Percentiles rank a stretch among this genome's conserved stretches.
These are phyloP conservation scores for Entophlyctis luteolus DNA, from an alignment of 192 early-diverging fungal species.

Conservation along the genomic window DNA sequence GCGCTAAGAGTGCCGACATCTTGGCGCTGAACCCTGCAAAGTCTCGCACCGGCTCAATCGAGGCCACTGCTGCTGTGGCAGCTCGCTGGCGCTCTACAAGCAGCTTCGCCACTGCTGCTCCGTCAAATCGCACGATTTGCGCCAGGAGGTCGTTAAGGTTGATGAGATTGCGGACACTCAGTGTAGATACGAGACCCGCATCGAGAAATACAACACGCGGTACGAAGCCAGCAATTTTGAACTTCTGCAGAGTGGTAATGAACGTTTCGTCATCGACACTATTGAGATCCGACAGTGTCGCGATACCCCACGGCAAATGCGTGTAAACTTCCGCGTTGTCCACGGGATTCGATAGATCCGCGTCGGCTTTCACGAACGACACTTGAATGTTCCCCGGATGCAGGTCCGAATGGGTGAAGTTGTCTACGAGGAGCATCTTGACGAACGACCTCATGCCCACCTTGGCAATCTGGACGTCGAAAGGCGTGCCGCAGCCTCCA, in stretches of 20 bases:
- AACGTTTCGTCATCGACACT: constrained; percentile 30
- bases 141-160: constrained; percentile 92
- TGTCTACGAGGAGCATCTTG: constrained; percentile 89
- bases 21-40: constrained; percentile 73
- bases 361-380: constrained; percentile 57
- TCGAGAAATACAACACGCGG: constrained; percentile 84
- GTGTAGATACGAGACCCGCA: constrained; percentile 80
- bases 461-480: constrained; percentile 73
- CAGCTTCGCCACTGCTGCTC: constrained; percentile 70
- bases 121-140: constrained; percentile 84
- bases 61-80: neutral
- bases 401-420: constrained; percentile 90
- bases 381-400: constrained; percentile 92
- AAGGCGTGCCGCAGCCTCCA: constrained; percentile 63
- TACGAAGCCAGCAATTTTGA: constrained; percentile 67
- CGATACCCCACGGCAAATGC: neutral
- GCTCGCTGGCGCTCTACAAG: constrained; percentile 82
- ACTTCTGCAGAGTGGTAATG: constrained; percentile 38
- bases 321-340: neutral
- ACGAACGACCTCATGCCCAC: constrained; percentile 78
- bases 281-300: neutral
- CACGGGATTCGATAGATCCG: neutral
- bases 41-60: constrained; percentile 22
- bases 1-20: constrained; percentile 66
- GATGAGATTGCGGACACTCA: constrained; percentile 66